Base-by-base conservation (phyloP, 2,329 filamentous ascomycete genomes). In the Alternaria rosae region DNA sequence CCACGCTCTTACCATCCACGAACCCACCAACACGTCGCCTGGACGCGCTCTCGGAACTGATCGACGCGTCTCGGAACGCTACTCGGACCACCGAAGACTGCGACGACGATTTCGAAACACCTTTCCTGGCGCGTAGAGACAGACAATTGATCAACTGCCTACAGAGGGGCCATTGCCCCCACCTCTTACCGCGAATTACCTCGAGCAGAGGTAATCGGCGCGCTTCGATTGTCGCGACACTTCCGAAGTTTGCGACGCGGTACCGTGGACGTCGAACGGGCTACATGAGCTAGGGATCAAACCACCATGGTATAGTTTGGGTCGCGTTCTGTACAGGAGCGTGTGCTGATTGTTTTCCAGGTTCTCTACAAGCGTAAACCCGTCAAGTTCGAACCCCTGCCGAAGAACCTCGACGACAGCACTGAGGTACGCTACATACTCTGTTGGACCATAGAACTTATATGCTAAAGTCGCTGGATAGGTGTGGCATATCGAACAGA, bases 291-390 rank as follows among this genome's bases (percentile, higher is more conserved):
- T 64, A 65, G 53, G 35, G 62, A 57, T 55, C 23, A 28, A 54
- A 51, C 38, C 74, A 76, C 72, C 26, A 80, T 80, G 78, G 78
- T 79, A 73, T 21, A 47, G 42, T 48, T 61, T 62, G 70, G 62
- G 62, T 69, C 61, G 58, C 44, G 3, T 21, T 20, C 21, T 51
- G n/a, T 41, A 21, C 5, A 15, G 15, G 23, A 56, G 15, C 9
- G 9, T 30, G 21, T 11, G 30, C 71, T 79, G 57, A 79, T 60
- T 52, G 56, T 35, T 10, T 23, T 55, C 53, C 76, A 98, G 94
- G 94, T 99, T 72, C 87, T 97, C 68, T 97, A 92, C 82, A 98
- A 98, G 84, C 89, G 95, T 74, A 98, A 98, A 82, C 94, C 94
- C 59, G 93, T 98, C 76, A 89, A 92, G 82, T 91, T 93, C 78